These are phyloP conservation scores for Hyphopichia fennica DNA, from an alignment of 1,139 yeast genomes.

Conservation along the genomic window DNA sequence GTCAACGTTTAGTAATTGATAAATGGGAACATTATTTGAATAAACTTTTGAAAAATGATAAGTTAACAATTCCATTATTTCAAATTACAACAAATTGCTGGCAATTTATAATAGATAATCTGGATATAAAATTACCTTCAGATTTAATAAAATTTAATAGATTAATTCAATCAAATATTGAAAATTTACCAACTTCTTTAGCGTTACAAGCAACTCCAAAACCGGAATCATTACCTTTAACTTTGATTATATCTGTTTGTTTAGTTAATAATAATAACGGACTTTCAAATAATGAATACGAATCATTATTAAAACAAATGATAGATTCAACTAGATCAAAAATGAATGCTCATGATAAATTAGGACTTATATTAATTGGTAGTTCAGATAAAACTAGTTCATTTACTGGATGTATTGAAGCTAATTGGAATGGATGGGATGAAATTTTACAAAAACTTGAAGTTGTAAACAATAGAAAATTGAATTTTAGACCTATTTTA, in stretches of 20 bases:
- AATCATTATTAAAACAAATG: conserved; percentile 21
- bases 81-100: conserved; percentile 57
- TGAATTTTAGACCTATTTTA: conserved; percentile 14
- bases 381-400: conserved; percentile 48
- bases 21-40: conserved; percentile 42
- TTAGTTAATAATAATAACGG: conserved; percentile 30
- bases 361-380: conserved; percentile 59
- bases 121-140: conserved; percentile 30
- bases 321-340: conserved; percentile 26
- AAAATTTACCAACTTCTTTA: conserved; percentile 39
- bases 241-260: conserved; percentile 49
- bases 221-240: conserved; percentile 43
- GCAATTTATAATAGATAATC: conserved; percentile 23
- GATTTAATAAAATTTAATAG: conserved; percentile 40
- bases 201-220: conserved; percentile 36
- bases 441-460: too few relatives aligned
- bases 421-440: conserved; percentile 61
- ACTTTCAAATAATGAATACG: conserved; percentile 32
- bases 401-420: conserved; percentile 53
- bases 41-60: conserved; percentile 11
- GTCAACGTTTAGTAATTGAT: conserved; percentile 31
- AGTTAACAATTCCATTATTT: conserved; percentile 30
- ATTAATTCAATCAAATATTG: conserved; percentile 18
- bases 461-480: conserved; percentile 13
- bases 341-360: conserved; percentile 44